Conservation (phyloP, 805 yeast genomes). For the Monosporozyma yasuniensis region DNA sequence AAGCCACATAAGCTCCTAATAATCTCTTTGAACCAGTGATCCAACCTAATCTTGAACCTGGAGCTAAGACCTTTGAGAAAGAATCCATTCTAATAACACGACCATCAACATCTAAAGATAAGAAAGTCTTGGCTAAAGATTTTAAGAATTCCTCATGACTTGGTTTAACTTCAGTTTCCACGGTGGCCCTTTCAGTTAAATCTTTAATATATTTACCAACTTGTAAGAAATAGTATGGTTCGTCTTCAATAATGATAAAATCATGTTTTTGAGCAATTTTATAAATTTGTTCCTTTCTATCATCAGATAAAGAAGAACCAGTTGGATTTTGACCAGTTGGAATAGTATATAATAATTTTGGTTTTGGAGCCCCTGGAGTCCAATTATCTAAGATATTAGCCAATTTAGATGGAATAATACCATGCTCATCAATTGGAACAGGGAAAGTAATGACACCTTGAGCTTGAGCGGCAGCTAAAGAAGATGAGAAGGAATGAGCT, state of each 20-base stretch:
- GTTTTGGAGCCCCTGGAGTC: conserved; percentile 57
- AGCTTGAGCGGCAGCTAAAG: conserved; percentile 73
- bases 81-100: conserved; percentile 86
- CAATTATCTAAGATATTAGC: conserved; percentile 56
- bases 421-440: conserved; percentile 67
- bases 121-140: conserved; percentile 66
- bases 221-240: conserved; percentile 94
- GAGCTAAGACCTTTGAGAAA: conserved; percentile 85
- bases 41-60: conserved; percentile 88
- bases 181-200: conserved; percentile 25
- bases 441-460: conserved; percentile 62
- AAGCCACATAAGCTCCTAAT: conserved; percentile 56
- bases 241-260: conserved; percentile 83
- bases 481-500: conserved; percentile 74
- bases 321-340: conserved; percentile 98
- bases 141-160: conserved; percentile 58
- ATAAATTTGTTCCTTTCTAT: conserved; percentile 72
- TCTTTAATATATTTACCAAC: conserved; percentile 67
- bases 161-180: conserved; percentile 12
- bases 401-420: conserved; percentile 66
- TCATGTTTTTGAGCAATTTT: conserved; percentile 77
- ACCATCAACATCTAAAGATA: conserved; percentile 74
- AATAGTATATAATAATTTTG: conserved; percentile 81
- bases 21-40: conserved; percentile 60
- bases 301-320: conserved; percentile 70